phyloP scores from a whole-genome alignment of 2,329 filamentous ascomycete genomes.

The Mycosphaerella sp. region DNA sequence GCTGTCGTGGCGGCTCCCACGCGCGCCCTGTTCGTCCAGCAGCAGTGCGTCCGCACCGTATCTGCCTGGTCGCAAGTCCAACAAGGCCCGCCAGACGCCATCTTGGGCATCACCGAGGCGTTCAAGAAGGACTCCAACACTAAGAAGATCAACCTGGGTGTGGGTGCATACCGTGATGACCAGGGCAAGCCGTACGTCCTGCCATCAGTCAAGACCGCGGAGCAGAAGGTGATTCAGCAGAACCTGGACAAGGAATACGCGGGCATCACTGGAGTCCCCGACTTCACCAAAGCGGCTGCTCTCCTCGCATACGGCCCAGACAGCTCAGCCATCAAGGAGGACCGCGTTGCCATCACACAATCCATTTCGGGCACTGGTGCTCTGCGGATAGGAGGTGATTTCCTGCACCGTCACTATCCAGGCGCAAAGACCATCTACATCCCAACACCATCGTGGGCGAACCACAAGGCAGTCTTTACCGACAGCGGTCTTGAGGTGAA shows the following conservation, averaged over 20 bases:
- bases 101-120: slow-evolving; percentile 82
- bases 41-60: slow-evolving; percentile 51
- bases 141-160: slow-evolving; percentile 98
- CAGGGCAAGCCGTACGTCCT: slow-evolving; percentile 97
- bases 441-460: slow-evolving; percentile 93
- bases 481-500: slow-evolving; percentile 86
- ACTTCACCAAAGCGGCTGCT: slow-evolving; percentile 89
- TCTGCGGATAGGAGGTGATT: slow-evolving; percentile 87
- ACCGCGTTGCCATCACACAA: slow-evolving; percentile 86
- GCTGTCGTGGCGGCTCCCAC: slow-evolving; percentile 26
- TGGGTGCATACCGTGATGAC: slow-evolving; percentile 97
- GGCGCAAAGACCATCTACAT: slow-evolving; percentile 94
- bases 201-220: slow-evolving; percentile 82
- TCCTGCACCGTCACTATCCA: slow-evolving; percentile 86
- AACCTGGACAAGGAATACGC: slow-evolving; percentile 95
- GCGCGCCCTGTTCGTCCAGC: slow-evolving; percentile 20
- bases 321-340: slow-evolving; percentile 65
- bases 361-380: slow-evolving; percentile 97
- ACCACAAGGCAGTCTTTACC: slow-evolving; percentile 94
- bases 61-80: slow-evolving; percentile 89
- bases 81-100: slow-evolving; percentile 85
- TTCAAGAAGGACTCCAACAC: slow-evolving; percentile 94
- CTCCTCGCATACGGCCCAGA: slow-evolving; percentile 82
- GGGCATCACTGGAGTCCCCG: slow-evolving; percentile 89
- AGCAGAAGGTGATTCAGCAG: slow-evolving; percentile 73